Evolutionary conservation across 2,329 filamentous ascomycete species (phyloP).

Genomic region (Endoconidiophora laricicola): DNA sequence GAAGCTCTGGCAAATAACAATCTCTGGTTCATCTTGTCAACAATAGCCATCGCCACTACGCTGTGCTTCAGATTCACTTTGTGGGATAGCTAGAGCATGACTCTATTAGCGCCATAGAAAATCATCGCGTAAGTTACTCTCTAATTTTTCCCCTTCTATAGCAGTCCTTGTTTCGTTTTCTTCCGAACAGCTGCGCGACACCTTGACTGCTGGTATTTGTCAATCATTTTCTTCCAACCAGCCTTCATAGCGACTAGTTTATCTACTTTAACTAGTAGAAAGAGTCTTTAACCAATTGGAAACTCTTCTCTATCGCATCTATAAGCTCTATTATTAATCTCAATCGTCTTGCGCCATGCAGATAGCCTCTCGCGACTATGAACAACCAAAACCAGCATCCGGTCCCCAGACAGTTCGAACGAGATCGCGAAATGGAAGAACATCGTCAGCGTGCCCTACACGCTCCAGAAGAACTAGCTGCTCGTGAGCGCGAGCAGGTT

Average conservation of each 20-base stretch:
- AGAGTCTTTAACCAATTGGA: too few species aligned
- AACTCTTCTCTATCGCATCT: too few species aligned
- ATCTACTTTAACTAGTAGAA: too few species aligned
- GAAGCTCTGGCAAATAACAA: not conserved
- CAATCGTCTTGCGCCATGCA: slow-evolving; percentile 1
- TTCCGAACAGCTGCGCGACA: not conserved
- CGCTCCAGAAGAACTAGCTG: slow-evolving; percentile 31
- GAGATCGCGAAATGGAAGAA: slow-evolving; percentile 32
- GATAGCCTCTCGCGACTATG: slow-evolving; percentile 21
- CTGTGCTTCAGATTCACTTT: too few species aligned
- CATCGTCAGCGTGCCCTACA: slow-evolving; percentile 29
- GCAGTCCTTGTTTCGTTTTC: too few species aligned
- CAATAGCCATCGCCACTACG: too few species aligned
- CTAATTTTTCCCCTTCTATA: too few species aligned
- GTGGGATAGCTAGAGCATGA: too few species aligned
- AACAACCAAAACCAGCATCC: slow-evolving; percentile 30
- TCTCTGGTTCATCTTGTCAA: too few species aligned
- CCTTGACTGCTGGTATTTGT: not conserved
- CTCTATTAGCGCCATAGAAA: too few species aligned
- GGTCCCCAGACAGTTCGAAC: slow-evolving; percentile 26
- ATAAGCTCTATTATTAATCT: not conserved
- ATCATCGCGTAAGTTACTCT: too few species aligned
- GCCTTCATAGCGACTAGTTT: not conserved
- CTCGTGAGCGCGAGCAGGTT: slow-evolving; percentile 28
- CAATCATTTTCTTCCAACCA: not conserved